Percentiles rank a stretch among this genome's conserved stretches.
Conservation (phyloP, 1,139 yeast genomes). For the Meyerozyma sp. region DNA sequence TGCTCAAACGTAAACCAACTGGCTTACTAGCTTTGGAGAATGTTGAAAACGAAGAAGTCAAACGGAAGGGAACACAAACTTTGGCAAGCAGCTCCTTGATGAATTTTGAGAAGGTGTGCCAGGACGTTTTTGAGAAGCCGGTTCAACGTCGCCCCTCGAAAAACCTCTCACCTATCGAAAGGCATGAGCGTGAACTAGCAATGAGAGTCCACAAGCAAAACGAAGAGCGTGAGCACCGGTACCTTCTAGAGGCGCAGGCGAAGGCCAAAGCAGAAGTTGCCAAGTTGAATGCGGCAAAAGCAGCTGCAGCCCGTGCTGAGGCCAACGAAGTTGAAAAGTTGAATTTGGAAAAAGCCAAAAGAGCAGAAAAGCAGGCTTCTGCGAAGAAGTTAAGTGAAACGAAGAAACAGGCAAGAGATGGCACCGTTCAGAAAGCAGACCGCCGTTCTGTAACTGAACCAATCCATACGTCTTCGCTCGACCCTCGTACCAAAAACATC, state of each 20-base stretch:
- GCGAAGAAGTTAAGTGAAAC: constrained; percentile 1
- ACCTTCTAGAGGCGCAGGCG: constrained; percentile 11
- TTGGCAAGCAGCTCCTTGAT: constrained; percentile 19
- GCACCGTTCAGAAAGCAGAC: constrained; percentile 9
- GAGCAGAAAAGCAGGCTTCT: constrained; percentile 4
- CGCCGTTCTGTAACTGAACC: constrained; percentile 16
- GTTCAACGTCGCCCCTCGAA: background rate
- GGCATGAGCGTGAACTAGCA: constrained; percentile 27
- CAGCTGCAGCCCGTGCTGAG: constrained; percentile 1
- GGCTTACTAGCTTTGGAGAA: constrained; percentile 1
- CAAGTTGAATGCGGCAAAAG: constrained; percentile 6
- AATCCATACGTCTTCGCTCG: constrained; percentile 27
- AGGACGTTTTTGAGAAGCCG: constrained; percentile 6
- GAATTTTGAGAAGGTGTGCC: constrained; percentile 26
- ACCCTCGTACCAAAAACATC: constrained; percentile 24
- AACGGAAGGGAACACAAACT: constrained; percentile 6
- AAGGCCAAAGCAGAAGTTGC: constrained; percentile 4
- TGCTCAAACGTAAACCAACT: constrained; percentile 1
- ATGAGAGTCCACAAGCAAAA: constrained; percentile 24
- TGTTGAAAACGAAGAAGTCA: constrained; percentile 5
- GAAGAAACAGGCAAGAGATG: constrained; percentile 7
- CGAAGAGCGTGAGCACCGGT: constrained; percentile 20
- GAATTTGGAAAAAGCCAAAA: background rate
- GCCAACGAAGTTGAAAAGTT: constrained; percentile 1
- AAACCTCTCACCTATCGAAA: constrained; percentile 10